Evolutionary conservation across 2,329 filamentous ascomycete species (phyloP).

Genomic region (Cordyceps fumosorosea): DNA sequence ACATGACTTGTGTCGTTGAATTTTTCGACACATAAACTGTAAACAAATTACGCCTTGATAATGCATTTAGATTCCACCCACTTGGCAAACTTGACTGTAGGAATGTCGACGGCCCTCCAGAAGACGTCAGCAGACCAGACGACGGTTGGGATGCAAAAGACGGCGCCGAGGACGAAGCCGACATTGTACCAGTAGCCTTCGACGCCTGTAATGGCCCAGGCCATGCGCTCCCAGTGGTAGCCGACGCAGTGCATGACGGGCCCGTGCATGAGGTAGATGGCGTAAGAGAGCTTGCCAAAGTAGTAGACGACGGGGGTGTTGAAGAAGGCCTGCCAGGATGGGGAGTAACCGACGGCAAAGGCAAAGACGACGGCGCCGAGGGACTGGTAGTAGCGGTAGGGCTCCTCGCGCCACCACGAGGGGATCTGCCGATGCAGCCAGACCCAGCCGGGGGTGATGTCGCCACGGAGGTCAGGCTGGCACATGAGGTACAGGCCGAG

Average conservation of each 20-base stretch:
- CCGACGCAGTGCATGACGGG: conserved; percentile 47
- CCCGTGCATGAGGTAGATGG: conserved; percentile 56
- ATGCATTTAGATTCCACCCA: conserved; percentile 44
- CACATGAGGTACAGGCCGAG: conserved; percentile 45
- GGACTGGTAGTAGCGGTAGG: conserved; percentile 52
- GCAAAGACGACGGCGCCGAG: conserved; percentile 47
- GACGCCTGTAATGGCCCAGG: conserved; percentile 40
- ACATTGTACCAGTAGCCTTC: conserved; percentile 38
- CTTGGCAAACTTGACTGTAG: conserved; percentile 49
- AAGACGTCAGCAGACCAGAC: conserved; percentile 52
- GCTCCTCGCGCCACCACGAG: conserved; percentile 39
- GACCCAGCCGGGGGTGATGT: conserved; percentile 48
- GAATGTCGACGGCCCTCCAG: conserved; percentile 49
- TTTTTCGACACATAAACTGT: neutral
- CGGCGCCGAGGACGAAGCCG: conserved; percentile 40
- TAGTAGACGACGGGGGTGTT: conserved; percentile 46
- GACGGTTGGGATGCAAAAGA: conserved; percentile 43
- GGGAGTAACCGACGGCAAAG: conserved; percentile 40
- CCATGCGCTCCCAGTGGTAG: conserved; percentile 44
- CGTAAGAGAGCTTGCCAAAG: conserved; percentile 54
- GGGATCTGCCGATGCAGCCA: conserved; percentile 43
- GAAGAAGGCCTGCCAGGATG: conserved; percentile 44
- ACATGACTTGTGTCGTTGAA: neutral
- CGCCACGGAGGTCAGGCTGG: conserved; percentile 30
- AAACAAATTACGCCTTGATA: conserved; percentile 21